Evolutionary conservation across 257 asterid species (phyloP).

Genomic region (Solanum sitiens): DNA sequence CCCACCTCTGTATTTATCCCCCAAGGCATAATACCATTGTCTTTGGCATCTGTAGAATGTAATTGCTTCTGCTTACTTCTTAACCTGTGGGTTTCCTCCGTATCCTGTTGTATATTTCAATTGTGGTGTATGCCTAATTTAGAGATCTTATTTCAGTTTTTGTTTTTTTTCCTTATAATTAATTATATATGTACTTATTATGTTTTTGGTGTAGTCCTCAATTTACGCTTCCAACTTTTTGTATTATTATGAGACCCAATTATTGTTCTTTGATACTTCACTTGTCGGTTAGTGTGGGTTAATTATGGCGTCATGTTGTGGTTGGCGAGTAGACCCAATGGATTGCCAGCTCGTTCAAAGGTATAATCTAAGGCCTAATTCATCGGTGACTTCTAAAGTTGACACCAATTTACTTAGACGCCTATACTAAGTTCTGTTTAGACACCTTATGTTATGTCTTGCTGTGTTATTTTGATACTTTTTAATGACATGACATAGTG

Average conservation of each 20-base stretch:
- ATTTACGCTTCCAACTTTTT: not conserved
- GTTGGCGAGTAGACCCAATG: not conserved
- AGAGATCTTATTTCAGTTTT: not conserved
- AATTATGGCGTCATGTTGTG: not conserved
- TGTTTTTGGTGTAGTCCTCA: not conserved
- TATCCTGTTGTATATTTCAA: not conserved
- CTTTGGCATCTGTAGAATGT: not conserved
- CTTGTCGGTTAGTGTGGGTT: not conserved
- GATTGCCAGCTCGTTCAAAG: too few relatives aligned
- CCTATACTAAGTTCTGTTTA: too few relatives aligned
- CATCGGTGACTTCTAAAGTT: too few relatives aligned
- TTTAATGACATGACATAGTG: too few relatives aligned
- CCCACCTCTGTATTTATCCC: not conserved
- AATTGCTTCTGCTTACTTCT: not conserved
- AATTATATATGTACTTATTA: not conserved
- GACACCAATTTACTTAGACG: too few relatives aligned
- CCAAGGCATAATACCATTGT: not conserved
- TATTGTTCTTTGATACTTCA: not conserved
- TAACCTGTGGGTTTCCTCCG: not conserved
- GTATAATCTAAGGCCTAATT: too few relatives aligned
- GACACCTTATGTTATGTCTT: too few relatives aligned
- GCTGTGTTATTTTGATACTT: too few relatives aligned
- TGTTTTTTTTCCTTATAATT: not conserved
- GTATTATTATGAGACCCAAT: not conserved
- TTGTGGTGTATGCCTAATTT: not conserved